phyloP scores from a whole-genome alignment of 192 early-diverging fungal species.

The Blastocladiella britannica region DNA sequence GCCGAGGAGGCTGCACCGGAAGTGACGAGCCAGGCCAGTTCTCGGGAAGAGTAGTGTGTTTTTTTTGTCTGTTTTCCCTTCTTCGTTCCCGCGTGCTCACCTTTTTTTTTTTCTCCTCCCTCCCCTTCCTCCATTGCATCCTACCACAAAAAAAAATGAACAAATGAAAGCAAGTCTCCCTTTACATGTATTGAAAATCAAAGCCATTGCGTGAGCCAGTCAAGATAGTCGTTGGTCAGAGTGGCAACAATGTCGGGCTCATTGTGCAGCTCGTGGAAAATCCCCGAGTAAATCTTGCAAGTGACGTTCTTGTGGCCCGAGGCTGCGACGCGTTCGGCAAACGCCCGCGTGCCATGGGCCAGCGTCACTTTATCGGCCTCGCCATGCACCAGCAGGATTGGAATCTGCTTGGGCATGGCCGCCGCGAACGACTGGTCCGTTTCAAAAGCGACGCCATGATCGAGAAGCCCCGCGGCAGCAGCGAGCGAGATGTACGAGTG shows the following conservation, averaged over 20 bases:
- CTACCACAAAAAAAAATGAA: too few species aligned
- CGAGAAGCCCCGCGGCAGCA: not conserved
- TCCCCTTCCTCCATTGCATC: not conserved
- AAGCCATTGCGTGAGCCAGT: too few species aligned
- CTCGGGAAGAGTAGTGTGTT: too few species aligned
- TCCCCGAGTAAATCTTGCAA: not conserved
- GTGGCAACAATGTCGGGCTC: not conserved
- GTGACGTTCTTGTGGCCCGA: not conserved
- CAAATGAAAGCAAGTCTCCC: too few species aligned
- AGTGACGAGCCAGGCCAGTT: too few species aligned
- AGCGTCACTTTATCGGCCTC: not conserved
- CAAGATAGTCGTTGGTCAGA: too few species aligned
- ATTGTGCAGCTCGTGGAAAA: not conserved
- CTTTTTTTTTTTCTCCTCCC: not conserved
- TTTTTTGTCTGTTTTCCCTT: not conserved
- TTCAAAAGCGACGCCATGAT: not conserved
- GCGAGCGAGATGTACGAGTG: slow-evolving; percentile 9
- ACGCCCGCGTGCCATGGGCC: not conserved
- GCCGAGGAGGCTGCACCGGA: too few species aligned
- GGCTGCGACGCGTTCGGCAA: not conserved
- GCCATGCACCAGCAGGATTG: not conserved
- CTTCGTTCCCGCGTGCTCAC: not conserved
- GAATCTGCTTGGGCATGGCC: not conserved
- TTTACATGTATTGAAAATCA: too few species aligned
- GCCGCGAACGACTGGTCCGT: not conserved